Base-by-base conservation (phyloP, 371 early-diverging fungal species). In the Saksenaea oblongispora region DNA sequence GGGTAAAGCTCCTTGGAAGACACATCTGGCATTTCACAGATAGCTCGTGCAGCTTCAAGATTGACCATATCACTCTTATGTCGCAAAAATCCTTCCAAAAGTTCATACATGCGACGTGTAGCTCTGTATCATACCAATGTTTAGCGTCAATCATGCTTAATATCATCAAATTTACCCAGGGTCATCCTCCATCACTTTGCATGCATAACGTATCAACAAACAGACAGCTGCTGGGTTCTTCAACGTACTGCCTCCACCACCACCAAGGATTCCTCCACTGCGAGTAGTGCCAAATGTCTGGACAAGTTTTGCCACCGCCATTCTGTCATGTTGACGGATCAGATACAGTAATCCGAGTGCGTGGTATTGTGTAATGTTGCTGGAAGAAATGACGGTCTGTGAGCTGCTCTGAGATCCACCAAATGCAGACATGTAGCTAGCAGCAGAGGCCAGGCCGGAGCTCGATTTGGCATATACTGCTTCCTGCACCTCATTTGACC, bases 51-150 rank as follows among this genome's bases (percentile, higher is more conserved):
- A n/a, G 98, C 98, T 78, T 98, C 99, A 62, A 95, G 84, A 56
- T 92, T 92, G 57, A 99, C 98, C 93, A 98, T 96, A 66, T 99
- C 98, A 67, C 92, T 93, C 78, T 94, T 91, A 77, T 97, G 95
- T 65, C 94, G 80, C 59, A 97, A 82, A 89, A 91, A 96, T 26
- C 89, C 91, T 74, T 97, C 95, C 66, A 98, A 79, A 65, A 91
- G 68, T 54, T 92, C 90, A 70, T 91, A 93, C 62, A 98, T 83
- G 62, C 83, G 87, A 35, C 79, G 83, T 5, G 83, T 76, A 15
- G 92, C 84, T 61, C 93, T 92, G 61, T 67, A 28, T 14, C 14
- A 26, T 0, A 22, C 24, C 36, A 26, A 22, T 47, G 18, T 5
- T 47, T 47, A 47, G 51, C 10, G 9, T 18, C 24, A 22, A 54